Evolutionary conservation across 1,284 basidiomycete species (phyloP), one percentile per base, ranked within the genome.

Genomic region (Cryptococcus sp.): DNA sequence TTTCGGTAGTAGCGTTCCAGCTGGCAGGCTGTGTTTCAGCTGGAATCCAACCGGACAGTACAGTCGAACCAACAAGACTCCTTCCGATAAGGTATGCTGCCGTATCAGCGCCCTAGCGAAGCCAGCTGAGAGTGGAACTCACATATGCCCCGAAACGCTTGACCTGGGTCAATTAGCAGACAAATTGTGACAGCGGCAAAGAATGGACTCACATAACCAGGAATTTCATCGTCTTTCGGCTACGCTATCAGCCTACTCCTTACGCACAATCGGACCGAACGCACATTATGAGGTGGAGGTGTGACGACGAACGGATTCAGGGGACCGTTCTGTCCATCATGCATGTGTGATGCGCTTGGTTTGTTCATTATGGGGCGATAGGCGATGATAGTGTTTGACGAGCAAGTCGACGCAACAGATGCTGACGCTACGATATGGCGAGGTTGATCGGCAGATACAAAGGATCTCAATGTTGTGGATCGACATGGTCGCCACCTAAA

Each of bases 131-230:
- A n/a, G 34, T 1, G 13, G 2, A 16, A 66, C 67, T 63, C 50
- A 69, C 67, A 56, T 69, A 69, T 2, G 65, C 67, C 37, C 67
- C 67, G 39, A 67, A 69, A 7, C 67, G 54, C 56, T 62, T 67
- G 4, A 62, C 57, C 57, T 60, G 31, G 14, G 41, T 28, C 0
- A 40, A 40, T 11, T 18, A 37, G 45, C 25, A 47, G 44, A n/a
- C 18, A 9, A 13, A 32, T 49, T 14, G 22, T 7, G 41, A 14
- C 18, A 7, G 19, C 2, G 10, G 10, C 9, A 5, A 44, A 13
- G 24, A 25, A 13, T 19, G 18, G 4, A 48, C 57, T 51, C 45
- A 63, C 60, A 48, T 69, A 69, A 2, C 67, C 67, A 11, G 67
- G 67, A 23, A 66, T 67, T 54, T 67, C 67, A 50, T 69, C 67